Conservation (phyloP, 2,329 filamentous ascomycete species). For the Ascosphaera pollenicola region DNA sequence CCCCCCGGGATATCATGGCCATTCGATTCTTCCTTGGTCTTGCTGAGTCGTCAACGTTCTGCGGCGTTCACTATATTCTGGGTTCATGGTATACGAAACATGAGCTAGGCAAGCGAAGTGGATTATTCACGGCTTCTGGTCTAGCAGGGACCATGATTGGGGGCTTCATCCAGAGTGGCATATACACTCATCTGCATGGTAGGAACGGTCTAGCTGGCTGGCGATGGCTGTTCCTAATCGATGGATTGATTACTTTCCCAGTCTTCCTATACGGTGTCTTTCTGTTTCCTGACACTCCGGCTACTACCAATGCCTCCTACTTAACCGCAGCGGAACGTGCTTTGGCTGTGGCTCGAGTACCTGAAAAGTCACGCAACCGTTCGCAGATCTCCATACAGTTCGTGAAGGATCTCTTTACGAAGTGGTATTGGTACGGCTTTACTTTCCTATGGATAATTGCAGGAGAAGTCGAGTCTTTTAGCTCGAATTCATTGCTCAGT, state of each 20-base stretch:
- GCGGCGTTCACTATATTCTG: constrained; percentile 17
- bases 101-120: constrained; percentile 17
- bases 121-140: constrained; percentile 15
- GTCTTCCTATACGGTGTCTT: constrained; percentile 23
- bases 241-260: constrained; percentile 20
- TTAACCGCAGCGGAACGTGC: constrained; percentile 12
- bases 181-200: constrained; percentile 12
- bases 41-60: constrained; percentile 13
- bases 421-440: constrained; percentile 18
- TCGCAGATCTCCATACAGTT: constrained; percentile 8
- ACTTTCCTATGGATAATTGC: constrained; percentile 33
- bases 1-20: constrained; percentile 12
- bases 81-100: constrained; percentile 22
- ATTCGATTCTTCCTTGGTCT: constrained; percentile 18
- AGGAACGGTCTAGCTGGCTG: constrained; percentile 11
- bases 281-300: constrained; percentile 18
- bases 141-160: constrained; percentile 16
- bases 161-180: constrained; percentile 16
- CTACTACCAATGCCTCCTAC: constrained; percentile 15
- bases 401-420: constrained; percentile 12
- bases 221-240: constrained; percentile 19
- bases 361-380: constrained; percentile 8
- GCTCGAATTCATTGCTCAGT: constrained; percentile 35
- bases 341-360: constrained; percentile 13
- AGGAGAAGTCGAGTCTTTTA: constrained; percentile 50